phyloP scores from a whole-genome alignment of 2,329 filamentous ascomycete genomes.

The Aspergillus fijiensis region DNA sequence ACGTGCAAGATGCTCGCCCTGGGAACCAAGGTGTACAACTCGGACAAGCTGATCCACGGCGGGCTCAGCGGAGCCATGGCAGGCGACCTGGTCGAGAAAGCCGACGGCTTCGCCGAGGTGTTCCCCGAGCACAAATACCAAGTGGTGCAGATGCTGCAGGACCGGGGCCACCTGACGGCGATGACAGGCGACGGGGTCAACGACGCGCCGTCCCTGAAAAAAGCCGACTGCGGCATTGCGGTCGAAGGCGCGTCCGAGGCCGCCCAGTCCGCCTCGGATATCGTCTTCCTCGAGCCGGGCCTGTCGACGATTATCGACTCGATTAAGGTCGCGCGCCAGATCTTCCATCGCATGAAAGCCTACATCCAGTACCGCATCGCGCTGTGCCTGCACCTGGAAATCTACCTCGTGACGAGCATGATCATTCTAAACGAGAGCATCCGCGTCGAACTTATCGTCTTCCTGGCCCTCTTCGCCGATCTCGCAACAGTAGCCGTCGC shows the following conservation, averaged over 20 bases:
- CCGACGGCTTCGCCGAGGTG: slow-evolving; percentile 71
- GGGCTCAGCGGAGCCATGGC: slow-evolving; percentile 71
- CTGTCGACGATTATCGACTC: slow-evolving; percentile 70
- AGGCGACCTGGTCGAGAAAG: slow-evolving; percentile 73
- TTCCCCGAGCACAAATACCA: slow-evolving; percentile 76
- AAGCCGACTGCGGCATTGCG: slow-evolving; percentile 71
- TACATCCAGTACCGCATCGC: slow-evolving; percentile 78
- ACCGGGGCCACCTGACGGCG: slow-evolving; percentile 68
- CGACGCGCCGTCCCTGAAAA: slow-evolving; percentile 71
- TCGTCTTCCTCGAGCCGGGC: slow-evolving; percentile 71
- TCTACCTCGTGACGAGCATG: slow-evolving; percentile 75
- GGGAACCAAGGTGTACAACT: slow-evolving; percentile 79
- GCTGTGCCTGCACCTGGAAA: slow-evolving; percentile 70
- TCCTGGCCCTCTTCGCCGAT: slow-evolving; percentile 77
- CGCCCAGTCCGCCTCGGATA: slow-evolving; percentile 70
- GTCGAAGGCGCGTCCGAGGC: slow-evolving; percentile 72
- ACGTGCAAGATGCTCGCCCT: slow-evolving; percentile 79
- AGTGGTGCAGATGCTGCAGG: slow-evolving; percentile 73
- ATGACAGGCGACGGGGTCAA: slow-evolving; percentile 78
- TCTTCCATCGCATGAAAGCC: slow-evolving; percentile 76
- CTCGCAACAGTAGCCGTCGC: slow-evolving; percentile 76
- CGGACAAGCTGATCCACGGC: slow-evolving; percentile 72
- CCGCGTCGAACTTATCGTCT: slow-evolving; percentile 71
- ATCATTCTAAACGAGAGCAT: slow-evolving; percentile 79
- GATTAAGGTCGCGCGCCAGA: slow-evolving; percentile 72